Conservation (phyloP, 257 asterid species). For the Capsicum chinense region DNA sequence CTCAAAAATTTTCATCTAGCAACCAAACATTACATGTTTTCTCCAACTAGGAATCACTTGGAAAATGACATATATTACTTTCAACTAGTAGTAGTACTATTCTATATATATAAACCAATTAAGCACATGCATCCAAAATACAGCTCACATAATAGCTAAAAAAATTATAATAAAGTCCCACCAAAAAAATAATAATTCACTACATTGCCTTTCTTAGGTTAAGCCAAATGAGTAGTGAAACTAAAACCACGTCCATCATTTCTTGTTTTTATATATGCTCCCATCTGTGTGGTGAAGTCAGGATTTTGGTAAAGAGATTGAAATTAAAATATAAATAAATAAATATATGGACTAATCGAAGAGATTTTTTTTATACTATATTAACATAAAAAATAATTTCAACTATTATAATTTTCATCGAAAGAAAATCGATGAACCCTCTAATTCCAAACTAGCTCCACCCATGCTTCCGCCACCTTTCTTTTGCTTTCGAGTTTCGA, state of each 20-base stretch:
- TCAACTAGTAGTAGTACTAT: not conserved
- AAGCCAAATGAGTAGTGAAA: conserved; percentile 15
- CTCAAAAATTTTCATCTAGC: not conserved
- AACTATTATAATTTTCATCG: too few relatives aligned
- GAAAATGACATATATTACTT: conserved; percentile 12
- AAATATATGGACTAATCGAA: too few relatives aligned
- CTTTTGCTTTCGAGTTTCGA: too few relatives aligned
- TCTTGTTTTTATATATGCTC: not conserved
- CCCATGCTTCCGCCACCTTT: too few relatives aligned
- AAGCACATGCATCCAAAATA: not conserved
- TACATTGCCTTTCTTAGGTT: conserved; percentile 15
- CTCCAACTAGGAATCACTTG: conserved; percentile 1
- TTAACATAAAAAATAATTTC: too few relatives aligned
- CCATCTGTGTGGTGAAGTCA: too few relatives aligned
- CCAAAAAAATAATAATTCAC: conserved; percentile 19
- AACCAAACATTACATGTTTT: conserved; percentile 14
- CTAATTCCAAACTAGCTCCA: too few relatives aligned
- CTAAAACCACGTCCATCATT: conserved; percentile 1
- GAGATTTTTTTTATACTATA: too few relatives aligned
- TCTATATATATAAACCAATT: not conserved
- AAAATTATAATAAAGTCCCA: not conserved
- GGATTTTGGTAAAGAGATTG: too few relatives aligned
- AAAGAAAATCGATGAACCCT: too few relatives aligned
- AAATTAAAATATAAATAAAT: too few relatives aligned
- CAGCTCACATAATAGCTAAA: conserved; percentile 26